Evolutionary conservation across 805 yeast species (phyloP), one percentile per base, ranked within the genome.

Genomic region (Sungouiella thailandica): DNA sequence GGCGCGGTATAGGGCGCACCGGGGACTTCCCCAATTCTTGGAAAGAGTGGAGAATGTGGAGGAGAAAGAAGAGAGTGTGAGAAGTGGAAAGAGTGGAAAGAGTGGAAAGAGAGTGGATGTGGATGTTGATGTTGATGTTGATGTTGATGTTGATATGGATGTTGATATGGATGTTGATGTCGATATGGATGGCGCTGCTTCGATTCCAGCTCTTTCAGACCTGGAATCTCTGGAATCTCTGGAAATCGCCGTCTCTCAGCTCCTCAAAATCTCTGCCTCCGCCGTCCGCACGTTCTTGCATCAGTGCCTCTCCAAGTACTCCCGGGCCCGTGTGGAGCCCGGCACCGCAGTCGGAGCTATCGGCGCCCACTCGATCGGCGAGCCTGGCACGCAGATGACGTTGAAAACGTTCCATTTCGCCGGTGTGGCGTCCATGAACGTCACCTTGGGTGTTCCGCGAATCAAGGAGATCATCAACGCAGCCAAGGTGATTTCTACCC

Each of bases 291-390:
- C 69, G 44, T 93, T 93, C 60, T 65, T 93, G 52, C 71, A 74
- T 30, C 75, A 83, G 48, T 84, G 97, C 47, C 70, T 90, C 39
- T 65, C 68, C 47, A 93, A 93, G 62, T 93, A 93, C 53, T 77
- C 78, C 35, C 73, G 82, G 46, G 96, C 98, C 6, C 81, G 80
- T 62, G 97, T 93, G 12, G 98, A 93, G 59, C 98, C 98, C 1
- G 98, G 97, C 42, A 93, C 98, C 4, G 98, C 98, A 2, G 97
- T 93, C 35, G 98, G 98, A 46, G 97, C 98, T 17, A 89, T 93
- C 63, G 98, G 97, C 48, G 98, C 98, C 0, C 98, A 93, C 68
- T 87, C 96, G 23, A 89, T 89, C 65, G 97, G 97, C 70, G 97
- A 89, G 59, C 97, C 97, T 32, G 96, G 97, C 25, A 89, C 97